A percentile compares a stretch with the other conserved stretches of the same genome.
These are phyloP conservation scores for Fusarium sp. DNA, from an alignment of 2,329 filamentous ascomycete species.

Conservation along the genomic window DNA sequence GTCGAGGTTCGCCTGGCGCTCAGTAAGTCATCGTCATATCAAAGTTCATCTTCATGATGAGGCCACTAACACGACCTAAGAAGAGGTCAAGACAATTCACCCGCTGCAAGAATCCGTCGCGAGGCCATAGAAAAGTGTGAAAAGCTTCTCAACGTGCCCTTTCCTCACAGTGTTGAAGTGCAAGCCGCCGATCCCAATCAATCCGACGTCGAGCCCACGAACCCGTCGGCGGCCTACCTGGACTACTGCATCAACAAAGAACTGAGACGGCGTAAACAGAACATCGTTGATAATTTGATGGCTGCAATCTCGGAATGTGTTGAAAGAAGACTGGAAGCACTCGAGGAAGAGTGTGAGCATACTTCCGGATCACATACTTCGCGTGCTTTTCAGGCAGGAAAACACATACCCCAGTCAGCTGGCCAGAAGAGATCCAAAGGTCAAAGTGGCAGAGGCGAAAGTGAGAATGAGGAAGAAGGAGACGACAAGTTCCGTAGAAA, in stretches of 20 bases:
- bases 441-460: conserved; percentile 37
- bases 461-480: conserved; percentile 44
- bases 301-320: conserved; percentile 21
- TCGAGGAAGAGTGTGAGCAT: conserved; percentile 31
- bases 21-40: conserved; percentile 7
- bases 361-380: conserved; percentile 23
- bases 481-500: conserved; percentile 45
- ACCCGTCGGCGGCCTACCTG: conserved; percentile 41
- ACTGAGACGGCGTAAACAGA: conserved; percentile 18
- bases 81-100: conserved; percentile 24
- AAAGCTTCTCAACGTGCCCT: conserved; percentile 34
- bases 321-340: conserved; percentile 36
- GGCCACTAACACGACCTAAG: conserved; percentile 1
- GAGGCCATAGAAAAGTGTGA: conserved; percentile 17
- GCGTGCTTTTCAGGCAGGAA: conserved; percentile 16
- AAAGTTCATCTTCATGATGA: too few relatives aligned
- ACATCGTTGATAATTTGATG: conserved; percentile 25
- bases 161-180: conserved; percentile 16
- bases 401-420: conserved; percentile 6
- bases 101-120: conserved; percentile 16
- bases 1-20: conserved; percentile 35
- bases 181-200: conserved; percentile 37
- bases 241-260: conserved; percentile 22
- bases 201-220: conserved; percentile 40
- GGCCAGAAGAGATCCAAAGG: conserved; percentile 34